phyloP scores from a whole-genome alignment of 495 filamentous ascomycete species.

The Haplographium delicatum region DNA sequence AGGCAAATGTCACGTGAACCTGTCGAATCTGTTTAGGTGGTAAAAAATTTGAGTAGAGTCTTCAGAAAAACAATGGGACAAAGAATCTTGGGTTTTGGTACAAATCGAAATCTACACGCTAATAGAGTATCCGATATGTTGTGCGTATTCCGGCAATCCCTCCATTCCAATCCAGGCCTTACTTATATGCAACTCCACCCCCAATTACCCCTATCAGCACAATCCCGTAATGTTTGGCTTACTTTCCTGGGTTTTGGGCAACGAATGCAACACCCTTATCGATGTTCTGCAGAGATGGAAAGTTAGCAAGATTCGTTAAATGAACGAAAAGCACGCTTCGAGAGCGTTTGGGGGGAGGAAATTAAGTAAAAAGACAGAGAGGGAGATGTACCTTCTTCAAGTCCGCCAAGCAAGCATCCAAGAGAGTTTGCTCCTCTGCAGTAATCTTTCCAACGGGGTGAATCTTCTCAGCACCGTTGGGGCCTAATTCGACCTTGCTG shows the following conservation, averaged over 20 bases:
- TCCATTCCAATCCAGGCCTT: neutral
- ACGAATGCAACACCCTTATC: constrained; percentile 50
- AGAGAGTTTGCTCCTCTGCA: constrained; percentile 79
- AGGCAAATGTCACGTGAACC: too few species aligned
- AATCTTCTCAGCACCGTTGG: constrained; percentile 93
- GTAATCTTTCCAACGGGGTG: constrained; percentile 75
- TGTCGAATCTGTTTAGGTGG: too few species aligned
- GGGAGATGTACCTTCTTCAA: constrained; percentile 62
- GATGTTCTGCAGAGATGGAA: constrained; percentile 42
- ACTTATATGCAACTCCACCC: neutral
- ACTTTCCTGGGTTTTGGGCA: constrained; percentile 49
- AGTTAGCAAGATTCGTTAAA: neutral
- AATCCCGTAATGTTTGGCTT: constrained; percentile 21
- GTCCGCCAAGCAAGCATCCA: constrained; percentile 78
- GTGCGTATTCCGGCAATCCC: neutral
- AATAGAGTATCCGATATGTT: constrained; percentile 8
- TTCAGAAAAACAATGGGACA: too few species aligned
- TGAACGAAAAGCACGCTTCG: too few species aligned
- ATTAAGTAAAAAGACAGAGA: neutral
- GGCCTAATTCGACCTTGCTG: constrained; percentile 88
- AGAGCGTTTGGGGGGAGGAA: too few species aligned
- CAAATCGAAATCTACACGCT: constrained; percentile 19
- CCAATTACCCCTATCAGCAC: constrained; percentile 2
- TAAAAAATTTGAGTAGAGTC: too few species aligned
- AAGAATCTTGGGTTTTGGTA: constrained; percentile 15